Evolutionary conservation across 345 rosid genomes (phyloP).

Genomic region (Eucalyptus lansdowneana): DNA sequence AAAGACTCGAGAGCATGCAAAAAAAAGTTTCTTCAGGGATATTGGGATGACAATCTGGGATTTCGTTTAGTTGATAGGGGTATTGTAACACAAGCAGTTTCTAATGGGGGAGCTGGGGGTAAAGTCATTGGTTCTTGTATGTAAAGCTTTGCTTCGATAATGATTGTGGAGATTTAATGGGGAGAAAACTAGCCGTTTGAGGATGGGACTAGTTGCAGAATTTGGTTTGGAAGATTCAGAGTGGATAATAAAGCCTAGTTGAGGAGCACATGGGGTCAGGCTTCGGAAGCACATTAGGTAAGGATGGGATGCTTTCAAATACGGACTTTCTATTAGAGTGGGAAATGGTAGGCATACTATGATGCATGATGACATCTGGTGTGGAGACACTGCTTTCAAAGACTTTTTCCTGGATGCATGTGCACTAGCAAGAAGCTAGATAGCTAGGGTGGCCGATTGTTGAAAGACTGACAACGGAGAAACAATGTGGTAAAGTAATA

Average conservation of each 20-base stretch:
- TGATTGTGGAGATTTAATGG: background rate
- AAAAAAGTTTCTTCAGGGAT: background rate
- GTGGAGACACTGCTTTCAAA: background rate
- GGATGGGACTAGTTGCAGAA: background rate
- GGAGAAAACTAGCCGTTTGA: background rate
- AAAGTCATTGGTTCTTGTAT: background rate
- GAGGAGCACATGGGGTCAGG: background rate
- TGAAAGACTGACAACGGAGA: background rate
- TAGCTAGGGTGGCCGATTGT: background rate
- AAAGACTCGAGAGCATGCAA: background rate
- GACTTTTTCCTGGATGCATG: background rate
- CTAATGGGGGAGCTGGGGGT: background rate
- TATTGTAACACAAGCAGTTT: background rate
- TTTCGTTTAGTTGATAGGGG: background rate
- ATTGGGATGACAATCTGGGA: background rate
- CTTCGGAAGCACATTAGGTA: background rate
- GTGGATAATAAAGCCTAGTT: background rate
- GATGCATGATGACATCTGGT: background rate
- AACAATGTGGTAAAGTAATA: background rate
- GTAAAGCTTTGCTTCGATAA: background rate
- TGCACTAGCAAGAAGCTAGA: background rate
- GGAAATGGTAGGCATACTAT: background rate
- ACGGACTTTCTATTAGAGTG: background rate
- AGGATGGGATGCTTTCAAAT: background rate
- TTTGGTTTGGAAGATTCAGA: background rate